Conservation (phyloP, 1,284 basidiomycete species). For the Peniophora sp. region DNA sequence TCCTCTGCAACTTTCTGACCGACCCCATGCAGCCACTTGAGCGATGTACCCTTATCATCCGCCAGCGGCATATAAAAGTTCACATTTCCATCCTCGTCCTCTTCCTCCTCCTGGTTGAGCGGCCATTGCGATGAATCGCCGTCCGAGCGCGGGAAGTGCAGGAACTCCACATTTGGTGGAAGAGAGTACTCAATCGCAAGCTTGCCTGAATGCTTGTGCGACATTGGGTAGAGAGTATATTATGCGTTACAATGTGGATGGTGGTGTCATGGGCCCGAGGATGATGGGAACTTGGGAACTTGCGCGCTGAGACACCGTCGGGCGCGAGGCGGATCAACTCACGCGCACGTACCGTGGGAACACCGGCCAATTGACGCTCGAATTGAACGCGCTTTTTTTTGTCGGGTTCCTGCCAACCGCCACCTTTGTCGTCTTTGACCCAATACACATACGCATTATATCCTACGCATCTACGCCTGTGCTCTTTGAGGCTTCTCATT, state of each 20-base stretch:
- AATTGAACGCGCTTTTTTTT: neutral
- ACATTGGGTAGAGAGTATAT: too few relatives aligned
- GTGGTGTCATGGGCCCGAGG: too few relatives aligned
- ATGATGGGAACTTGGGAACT: too few relatives aligned
- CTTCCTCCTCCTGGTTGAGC: constrained; percentile 38
- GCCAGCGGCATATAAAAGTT: constrained; percentile 56
- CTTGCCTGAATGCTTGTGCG: too few relatives aligned
- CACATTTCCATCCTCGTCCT: constrained; percentile 53
- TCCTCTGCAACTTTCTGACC: constrained; percentile 49
- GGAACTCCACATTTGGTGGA: constrained; percentile 42
- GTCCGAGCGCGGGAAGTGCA: constrained; percentile 56
- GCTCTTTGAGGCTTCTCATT: too few relatives aligned
- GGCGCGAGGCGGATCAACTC: too few relatives aligned
- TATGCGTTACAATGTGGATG: too few relatives aligned
- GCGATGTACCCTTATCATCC: constrained; percentile 37
- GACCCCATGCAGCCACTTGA: constrained; percentile 55
- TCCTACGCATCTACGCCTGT: too few relatives aligned
- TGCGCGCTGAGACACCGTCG: too few relatives aligned
- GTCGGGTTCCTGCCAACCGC: neutral
- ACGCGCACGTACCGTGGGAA: neutral
- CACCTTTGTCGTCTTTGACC: neutral
- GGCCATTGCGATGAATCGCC: constrained; percentile 42
- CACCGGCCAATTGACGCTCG: neutral
- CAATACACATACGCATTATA: too few relatives aligned
- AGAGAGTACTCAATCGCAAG: constrained; percentile 19